These are phyloP conservation scores for Phytophthora meadii DNA, from an alignment of 352 stramenopile genomes.

Conservation along the genomic window DNA sequence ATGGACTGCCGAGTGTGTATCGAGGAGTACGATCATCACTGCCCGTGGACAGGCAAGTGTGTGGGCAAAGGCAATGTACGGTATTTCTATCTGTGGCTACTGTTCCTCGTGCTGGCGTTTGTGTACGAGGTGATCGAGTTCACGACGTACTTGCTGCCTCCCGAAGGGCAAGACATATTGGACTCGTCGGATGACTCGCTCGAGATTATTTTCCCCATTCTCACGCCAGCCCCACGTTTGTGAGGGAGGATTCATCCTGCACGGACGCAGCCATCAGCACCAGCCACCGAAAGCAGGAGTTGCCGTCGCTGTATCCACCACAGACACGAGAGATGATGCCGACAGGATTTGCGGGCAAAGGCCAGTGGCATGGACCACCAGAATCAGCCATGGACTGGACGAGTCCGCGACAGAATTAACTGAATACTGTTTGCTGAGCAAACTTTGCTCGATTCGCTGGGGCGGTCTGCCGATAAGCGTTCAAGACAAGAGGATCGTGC, in stretches of 20 bases:
- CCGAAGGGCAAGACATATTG: constrained; percentile 48
- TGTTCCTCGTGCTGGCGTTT: constrained; percentile 87
- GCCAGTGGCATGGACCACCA: constrained; percentile 30
- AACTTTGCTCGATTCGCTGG: constrained; percentile 1
- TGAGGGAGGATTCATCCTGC: constrained; percentile 25
- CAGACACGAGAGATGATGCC: constrained; percentile 5
- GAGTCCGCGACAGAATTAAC: constrained; percentile 5
- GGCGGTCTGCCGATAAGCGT: neutral
- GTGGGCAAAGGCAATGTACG: constrained; percentile 81
- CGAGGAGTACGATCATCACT: constrained; percentile 92
- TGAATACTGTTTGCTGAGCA: neutral
- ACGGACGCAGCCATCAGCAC: constrained; percentile 21
- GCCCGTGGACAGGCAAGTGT: constrained; percentile 94
- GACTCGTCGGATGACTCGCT: constrained; percentile 49
- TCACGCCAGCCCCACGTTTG: constrained; percentile 13
- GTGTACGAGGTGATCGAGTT: constrained; percentile 91
- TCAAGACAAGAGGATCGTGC: neutral
- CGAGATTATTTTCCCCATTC: constrained; percentile 33
- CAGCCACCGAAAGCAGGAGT: constrained; percentile 4
- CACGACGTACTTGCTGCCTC: constrained; percentile 83
- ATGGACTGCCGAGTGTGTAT: constrained; percentile 90
- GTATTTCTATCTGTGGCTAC: constrained; percentile 87
- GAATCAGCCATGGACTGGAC: constrained; percentile 26
- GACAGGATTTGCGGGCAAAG: constrained; percentile 26
- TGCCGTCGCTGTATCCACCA: neutral